Evolutionary conservation across 108 stramenopile species (phyloP), one percentile per base, ranked within the genome.

Genomic region (Cyclotella atomus): DNA sequence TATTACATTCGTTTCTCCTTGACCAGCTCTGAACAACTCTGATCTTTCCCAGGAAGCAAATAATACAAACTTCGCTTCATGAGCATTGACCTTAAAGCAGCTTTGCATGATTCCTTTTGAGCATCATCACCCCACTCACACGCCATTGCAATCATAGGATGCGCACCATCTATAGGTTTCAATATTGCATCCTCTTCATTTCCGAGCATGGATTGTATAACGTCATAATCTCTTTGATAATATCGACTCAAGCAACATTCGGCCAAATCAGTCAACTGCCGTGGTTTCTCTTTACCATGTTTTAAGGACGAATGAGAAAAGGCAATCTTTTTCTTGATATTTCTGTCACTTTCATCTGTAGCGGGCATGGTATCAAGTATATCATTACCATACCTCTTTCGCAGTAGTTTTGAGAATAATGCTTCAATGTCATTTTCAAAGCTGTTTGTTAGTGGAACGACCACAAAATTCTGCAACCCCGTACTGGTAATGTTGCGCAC

Each of bases 201-300:
- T 21, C 59, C 72, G 34, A 73, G 53, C 61, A 73, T 73, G 1
- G 50, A 49, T 64, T 65, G 53, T 12, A 73, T 73, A 17, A 73
- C 38, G 8, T 62, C 52, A 65, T 73, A 73, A 36, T 73, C 72
- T 28, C 64, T 38, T 21, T 0, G 17, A 6, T 52, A 65, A 65
- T 64, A 33, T 50, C 63, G 33, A 25, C 62, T 32, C 29, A 73
- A 33, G 46, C 72, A 73, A 10, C 72, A 73, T 46, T 73, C 62
- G 12, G 62, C 72, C 38, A 73, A 50, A 28, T 20, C 30, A 29
- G 52, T 56, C 35, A 73, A 34, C 20, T 6, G 27, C 3, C 60
- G 1, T 23, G 27, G 24, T 34, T n/a, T 60, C 38, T 33, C 25
- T 35, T 41, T 57, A 9, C 56, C 33, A 47, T 72, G 34, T 44